Evolutionary conservation across 805 yeast species (phyloP).

Genomic region (Pichia ethanolica): DNA sequence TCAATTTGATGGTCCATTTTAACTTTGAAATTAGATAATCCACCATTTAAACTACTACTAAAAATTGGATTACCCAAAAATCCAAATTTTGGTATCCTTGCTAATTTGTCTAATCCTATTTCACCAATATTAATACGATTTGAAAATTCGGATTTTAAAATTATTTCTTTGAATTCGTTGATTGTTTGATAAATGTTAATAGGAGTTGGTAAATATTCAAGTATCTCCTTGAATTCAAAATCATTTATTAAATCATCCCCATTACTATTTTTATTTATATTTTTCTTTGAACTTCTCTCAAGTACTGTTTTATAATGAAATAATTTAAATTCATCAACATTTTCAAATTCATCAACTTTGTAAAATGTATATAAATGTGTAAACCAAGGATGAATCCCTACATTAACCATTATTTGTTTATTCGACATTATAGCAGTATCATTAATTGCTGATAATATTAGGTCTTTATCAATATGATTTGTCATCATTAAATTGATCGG

Average conservation of each 20-base stretch:
- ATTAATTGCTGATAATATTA: constrained; percentile 18
- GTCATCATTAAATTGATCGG: constrained; percentile 40
- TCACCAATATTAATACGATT: constrained; percentile 60
- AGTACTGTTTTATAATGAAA: constrained; percentile 55
- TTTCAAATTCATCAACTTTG: constrained; percentile 1
- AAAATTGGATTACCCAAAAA: constrained; percentile 32
- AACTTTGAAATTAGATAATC: constrained; percentile 38
- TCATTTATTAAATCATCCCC: no score
- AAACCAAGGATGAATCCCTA: constrained; percentile 93
- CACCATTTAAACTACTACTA: not conserved
- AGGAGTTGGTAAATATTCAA: constrained; percentile 53
- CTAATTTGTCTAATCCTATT: constrained; percentile 79
- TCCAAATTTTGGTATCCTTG: constrained; percentile 58
- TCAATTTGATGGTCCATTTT: constrained; percentile 55
- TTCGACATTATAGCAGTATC: not conserved
- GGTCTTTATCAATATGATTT: constrained; percentile 31
- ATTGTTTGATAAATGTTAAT: constrained; percentile 33
- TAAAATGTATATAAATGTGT: constrained; percentile 51
- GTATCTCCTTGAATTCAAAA: constrained; percentile 22
- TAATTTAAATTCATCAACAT: constrained; percentile 26
- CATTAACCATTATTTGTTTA: constrained; percentile 34
- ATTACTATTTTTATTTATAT: constrained; percentile 20
- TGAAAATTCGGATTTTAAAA: constrained; percentile 21
- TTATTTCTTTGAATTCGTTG: constrained; percentile 23
- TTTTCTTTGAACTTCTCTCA: constrained; percentile 22